A percentile compares a stretch with the other conserved stretches of the same genome.
Conservation (phyloP, 805 yeast genomes). For the Candida insectorum region DNA sequence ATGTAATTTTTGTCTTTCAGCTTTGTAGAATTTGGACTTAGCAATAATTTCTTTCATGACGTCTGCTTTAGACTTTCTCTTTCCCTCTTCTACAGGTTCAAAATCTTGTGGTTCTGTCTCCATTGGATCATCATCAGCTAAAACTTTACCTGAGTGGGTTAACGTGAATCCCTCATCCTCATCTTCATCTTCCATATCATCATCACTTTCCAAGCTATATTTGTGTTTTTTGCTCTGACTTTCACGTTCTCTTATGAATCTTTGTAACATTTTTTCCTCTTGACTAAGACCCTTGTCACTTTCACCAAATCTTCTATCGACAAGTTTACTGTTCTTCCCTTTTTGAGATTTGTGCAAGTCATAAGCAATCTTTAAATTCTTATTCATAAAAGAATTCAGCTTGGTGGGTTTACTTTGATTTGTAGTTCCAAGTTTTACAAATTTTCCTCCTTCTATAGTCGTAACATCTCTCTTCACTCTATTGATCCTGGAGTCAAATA, state of each 20-base stretch:
- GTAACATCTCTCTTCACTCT: conserved; percentile 58
- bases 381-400: conserved; percentile 33
- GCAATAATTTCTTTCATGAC: conserved; percentile 85
- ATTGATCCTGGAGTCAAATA: conserved; percentile 77
- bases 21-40: conserved; percentile 73
- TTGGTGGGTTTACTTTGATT: conserved; percentile 32
- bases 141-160: conserved; percentile 76
- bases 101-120: conserved; percentile 35
- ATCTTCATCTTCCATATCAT: conserved; percentile 44
- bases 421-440: conserved; percentile 41
- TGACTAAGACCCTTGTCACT: conserved; percentile 67
- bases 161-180: conserved; percentile 47
- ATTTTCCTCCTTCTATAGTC: conserved; percentile 38
- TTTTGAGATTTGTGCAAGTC: conserved; percentile 60
- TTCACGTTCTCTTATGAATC: conserved; percentile 89
- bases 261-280: conserved; percentile 92
- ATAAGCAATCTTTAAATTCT: conserved; percentile 53
- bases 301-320: conserved; percentile 93
- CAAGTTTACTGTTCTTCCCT: conserved; percentile 72
- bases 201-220: conserved; percentile 60
- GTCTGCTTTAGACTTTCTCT: conserved; percentile 75
- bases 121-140: conserved; percentile 45
- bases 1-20: conserved; percentile 68
- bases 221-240: conserved; percentile 48
- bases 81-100: conserved; percentile 31